Evolutionary conservation across 176 grass and related monocot species (phyloP).

Genomic region (Paspalum vaginatum): DNA sequence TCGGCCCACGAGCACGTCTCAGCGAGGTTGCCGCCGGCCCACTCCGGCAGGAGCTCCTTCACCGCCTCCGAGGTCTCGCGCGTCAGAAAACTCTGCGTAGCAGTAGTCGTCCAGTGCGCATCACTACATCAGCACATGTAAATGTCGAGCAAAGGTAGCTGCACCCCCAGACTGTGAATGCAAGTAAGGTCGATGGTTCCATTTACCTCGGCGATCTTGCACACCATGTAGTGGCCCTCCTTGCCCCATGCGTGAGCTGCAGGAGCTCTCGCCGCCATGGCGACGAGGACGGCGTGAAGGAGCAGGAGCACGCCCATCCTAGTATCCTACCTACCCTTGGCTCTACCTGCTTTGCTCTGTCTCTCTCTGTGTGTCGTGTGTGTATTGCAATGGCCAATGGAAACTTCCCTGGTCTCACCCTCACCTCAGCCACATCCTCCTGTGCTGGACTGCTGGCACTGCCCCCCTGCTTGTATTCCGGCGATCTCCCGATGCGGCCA

Average conservation of each 20-base stretch:
- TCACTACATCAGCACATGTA: no score
- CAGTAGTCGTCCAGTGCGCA: no score
- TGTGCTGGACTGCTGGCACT: background rate
- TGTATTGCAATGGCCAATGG: no score
- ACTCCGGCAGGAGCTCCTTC: conserved; percentile 52
- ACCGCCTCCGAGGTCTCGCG: conserved; percentile 44
- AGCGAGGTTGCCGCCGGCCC: conserved; percentile 58
- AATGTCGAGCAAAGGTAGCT: no score
- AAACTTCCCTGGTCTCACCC: no score
- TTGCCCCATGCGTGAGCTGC: conserved; percentile 58
- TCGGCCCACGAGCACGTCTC: conserved; percentile 72
- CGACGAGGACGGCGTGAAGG: conserved; percentile 25
- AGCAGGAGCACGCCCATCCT: conserved; percentile 32
- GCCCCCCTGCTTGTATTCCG: conserved; percentile 17
- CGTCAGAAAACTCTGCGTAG: conserved; percentile 57
- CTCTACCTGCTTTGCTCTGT: no score
- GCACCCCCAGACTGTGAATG: no score
- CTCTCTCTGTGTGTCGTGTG: no score
- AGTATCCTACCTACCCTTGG: no score
- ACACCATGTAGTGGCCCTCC: conserved; percentile 74
- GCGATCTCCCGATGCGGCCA: background rate
- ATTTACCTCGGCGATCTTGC: conserved; percentile 73
- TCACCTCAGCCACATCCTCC: no score
- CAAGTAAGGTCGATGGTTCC: background rate
- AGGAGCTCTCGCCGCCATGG: conserved; percentile 21